Evolutionary conservation across 2,329 filamentous ascomycete species (phyloP).

Genomic region (Colletotrichum falcatum): DNA sequence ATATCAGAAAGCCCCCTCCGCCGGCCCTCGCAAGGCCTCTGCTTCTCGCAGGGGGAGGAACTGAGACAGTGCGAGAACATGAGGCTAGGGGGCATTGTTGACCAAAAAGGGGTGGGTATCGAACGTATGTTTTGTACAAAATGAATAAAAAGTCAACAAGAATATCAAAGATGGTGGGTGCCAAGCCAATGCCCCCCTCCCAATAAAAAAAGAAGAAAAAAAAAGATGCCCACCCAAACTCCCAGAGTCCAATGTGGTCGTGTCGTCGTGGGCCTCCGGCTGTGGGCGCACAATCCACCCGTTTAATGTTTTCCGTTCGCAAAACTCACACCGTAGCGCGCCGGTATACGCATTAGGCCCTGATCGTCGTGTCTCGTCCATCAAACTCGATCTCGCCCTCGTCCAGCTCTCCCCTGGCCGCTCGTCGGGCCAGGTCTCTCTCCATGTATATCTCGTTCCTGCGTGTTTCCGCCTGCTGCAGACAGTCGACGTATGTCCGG

Average conservation of each 20-base stretch:
- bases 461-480: slow-evolving; percentile 76
- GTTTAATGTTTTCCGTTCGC: not conserved
- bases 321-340: not conserved
- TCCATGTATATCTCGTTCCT: slow-evolving; percentile 79
- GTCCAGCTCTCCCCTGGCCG: slow-evolving; percentile 59
- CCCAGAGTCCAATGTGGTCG: slow-evolving; percentile 25
- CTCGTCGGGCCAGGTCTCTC: slow-evolving; percentile 63
- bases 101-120: slow-evolving; percentile 37
- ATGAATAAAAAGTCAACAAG: slow-evolving; percentile 14
- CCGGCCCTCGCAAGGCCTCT: too few relatives aligned
- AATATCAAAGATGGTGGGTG: not conserved
- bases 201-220: slow-evolving; percentile 2
- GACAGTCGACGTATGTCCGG: slow-evolving; percentile 89
- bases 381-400: slow-evolving; percentile 54
- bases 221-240: slow-evolving; percentile 23
- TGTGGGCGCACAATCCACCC: not conserved
- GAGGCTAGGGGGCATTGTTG: not conserved
- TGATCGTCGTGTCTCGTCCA: slow-evolving; percentile 52
- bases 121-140: slow-evolving; percentile 39
- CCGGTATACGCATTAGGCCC: slow-evolving; percentile 41
- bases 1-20: not conserved
- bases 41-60: not conserved
- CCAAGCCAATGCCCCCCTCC: slow-evolving; percentile 3
- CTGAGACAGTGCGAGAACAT: not conserved
- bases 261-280: slow-evolving; percentile 34